Conservation (phyloP, 2,329 filamentous ascomycete genomes). For the Rasamsonia emersonii region DNA sequence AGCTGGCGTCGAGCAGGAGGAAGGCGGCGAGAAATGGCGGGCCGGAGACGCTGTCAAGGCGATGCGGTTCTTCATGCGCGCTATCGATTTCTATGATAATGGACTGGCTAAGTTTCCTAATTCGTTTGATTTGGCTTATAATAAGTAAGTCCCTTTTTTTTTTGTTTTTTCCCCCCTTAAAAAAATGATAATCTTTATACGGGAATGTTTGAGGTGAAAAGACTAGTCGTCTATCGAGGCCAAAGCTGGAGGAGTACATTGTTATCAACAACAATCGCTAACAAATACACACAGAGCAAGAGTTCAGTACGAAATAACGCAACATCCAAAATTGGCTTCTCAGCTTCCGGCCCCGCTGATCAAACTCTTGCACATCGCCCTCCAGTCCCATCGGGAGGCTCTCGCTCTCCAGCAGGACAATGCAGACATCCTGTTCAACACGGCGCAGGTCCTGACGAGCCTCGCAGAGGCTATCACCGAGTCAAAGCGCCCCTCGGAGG, state of each 20-base stretch:
- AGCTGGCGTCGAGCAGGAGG: constrained; percentile 61
- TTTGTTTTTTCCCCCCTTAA: neutral
- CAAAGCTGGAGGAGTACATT: too few relatives aligned
- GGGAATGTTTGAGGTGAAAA: too few relatives aligned
- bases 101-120: constrained; percentile 52
- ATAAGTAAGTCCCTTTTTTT: constrained; percentile 52
- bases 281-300: constrained; percentile 46
- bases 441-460: constrained; percentile 58
- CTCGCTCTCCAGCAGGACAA: constrained; percentile 53
- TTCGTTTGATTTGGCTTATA: constrained; percentile 65
- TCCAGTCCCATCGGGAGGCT: constrained; percentile 57
- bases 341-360: constrained; percentile 47
- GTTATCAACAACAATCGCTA: too few relatives aligned
- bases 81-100: constrained; percentile 57
- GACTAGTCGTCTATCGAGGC: neutral
- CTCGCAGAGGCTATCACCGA: constrained; percentile 54
- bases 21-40: constrained; percentile 66
- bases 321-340: constrained; percentile 54
- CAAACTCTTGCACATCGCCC: constrained; percentile 50
- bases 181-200: too few relatives aligned
- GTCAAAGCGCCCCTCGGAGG: constrained; percentile 38
- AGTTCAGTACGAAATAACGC: constrained; percentile 60
- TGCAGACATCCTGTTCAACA: constrained; percentile 63
- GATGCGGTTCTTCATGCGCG: constrained; percentile 50
- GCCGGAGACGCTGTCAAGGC: constrained; percentile 61